These are phyloP conservation scores for Alternaria burnsii DNA, from an alignment of 2,329 filamentous ascomycete genomes.

Conservation along the genomic window DNA sequence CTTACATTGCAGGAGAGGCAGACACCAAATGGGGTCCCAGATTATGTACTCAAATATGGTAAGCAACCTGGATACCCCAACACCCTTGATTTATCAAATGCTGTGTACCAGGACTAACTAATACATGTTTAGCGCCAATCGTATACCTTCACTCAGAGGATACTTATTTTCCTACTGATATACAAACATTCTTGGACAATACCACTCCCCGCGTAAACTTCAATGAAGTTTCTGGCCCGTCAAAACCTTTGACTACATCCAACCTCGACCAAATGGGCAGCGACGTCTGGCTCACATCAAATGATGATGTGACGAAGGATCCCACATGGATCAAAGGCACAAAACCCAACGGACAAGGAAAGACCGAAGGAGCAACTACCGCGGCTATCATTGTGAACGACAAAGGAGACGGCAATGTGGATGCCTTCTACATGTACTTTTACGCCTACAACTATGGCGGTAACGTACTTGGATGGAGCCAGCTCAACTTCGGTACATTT, in stretches of 20 bases:
- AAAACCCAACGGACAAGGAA: conserved; percentile 59
- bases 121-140: conserved; percentile 50
- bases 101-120: conserved; percentile 1
- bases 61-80: conserved; percentile 7
- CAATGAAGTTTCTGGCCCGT: conserved; percentile 42
- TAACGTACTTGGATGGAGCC: conserved; percentile 52
- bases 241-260: conserved; percentile 51
- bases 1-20: conserved; percentile 30
- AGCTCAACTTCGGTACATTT: conserved; percentile 55
- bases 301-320: conserved; percentile 52
- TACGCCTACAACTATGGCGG: conserved; percentile 67
- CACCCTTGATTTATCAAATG: background rate
- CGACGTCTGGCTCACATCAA: conserved; percentile 57
- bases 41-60: conserved; percentile 53
- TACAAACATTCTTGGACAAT: conserved; percentile 53
- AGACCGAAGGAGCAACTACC: conserved; percentile 60
- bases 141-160: conserved; percentile 57
- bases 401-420: conserved; percentile 61
- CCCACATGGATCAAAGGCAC: conserved; percentile 61
- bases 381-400: conserved; percentile 66
- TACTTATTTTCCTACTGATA: conserved; percentile 55
- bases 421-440: conserved; percentile 72
- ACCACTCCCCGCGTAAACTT: conserved; percentile 52
- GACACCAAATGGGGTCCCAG: conserved; percentile 40
- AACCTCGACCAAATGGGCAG: conserved; percentile 55